Evolutionary conservation across 352 stramenopile species (phyloP), one percentile per base, ranked within the genome.

Genomic region (Phytophthora kernoviae): DNA sequence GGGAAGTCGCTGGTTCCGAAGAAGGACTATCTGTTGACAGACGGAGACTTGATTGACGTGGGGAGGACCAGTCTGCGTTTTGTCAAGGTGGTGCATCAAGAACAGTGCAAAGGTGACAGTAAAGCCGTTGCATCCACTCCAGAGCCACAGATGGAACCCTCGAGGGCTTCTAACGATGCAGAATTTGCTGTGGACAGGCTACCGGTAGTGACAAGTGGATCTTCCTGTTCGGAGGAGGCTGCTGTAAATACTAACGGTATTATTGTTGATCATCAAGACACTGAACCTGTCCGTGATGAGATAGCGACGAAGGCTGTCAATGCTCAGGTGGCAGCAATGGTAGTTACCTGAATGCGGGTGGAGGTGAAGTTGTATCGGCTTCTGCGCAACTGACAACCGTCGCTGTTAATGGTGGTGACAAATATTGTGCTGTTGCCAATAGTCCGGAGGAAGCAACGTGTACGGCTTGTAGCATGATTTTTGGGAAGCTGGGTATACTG

Each of bases 31-130:
- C 46, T 40, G 17, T 33, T 89, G 8, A 43, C 34, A 1, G 49
- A 81, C 48, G 65, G 69, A 20, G 77, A 87, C 48, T 37, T 87
- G 20, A 45, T 89, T 10, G 47, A 55, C 45, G 64, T 89, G 14
- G 79, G 79, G 3, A 74, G 52, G 24, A 80, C 65, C 21, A 59
- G 58, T 55, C 30, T 84, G 17, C 70, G 73, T 26, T 74, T 78
- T 22, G 52, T 62, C 9, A 37, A 73, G 12, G 54, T 73, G n/a
- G 39, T 37, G 34, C 65, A 81, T 37, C 27, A 33, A 22, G 27
- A 44, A 20, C 58, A 24, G n/a, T 65, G 56, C 40, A 49, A 47
- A 21, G 43, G 61, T 5, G 27, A 57, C 24, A 36, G 24, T 36
- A 39, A 44, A 58, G 30, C 22, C 48, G 10, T 14, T 24, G 39